Evolutionary conservation across 768 basidiomycete species (phyloP), one percentile per base, ranked within the genome.

Genomic region (Kwoniella dejecticola): DNA sequence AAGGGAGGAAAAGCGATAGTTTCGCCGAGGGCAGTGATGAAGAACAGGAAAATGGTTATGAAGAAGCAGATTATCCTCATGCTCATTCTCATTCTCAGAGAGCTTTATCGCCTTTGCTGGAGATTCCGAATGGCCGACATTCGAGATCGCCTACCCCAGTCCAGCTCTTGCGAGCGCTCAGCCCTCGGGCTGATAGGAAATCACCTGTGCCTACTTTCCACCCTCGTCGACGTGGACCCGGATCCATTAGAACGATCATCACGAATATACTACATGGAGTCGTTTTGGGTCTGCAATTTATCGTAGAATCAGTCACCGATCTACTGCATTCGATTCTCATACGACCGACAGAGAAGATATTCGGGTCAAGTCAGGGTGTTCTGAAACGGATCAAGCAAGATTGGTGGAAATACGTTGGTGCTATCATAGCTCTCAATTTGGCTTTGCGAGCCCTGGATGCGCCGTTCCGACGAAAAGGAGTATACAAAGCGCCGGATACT

Each of bases 201-300:
- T 70, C 69, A 7, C 69, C 71, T 6, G 63, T 42, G 31, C 73
- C 70, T 1, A 56, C 49, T n/a, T 60, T 62, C 26, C 60, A 47
- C 1, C 66, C 64, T 13, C 60, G 69, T 7, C 60, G 64, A 30
- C 46, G 71, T 33, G 53, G 57, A 41, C 69, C 71, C 15, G 66
- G 69, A 1, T 23, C 65, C 11, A n/a, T 57, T 1, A 67, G 71
- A 6, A 71, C 68, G 1, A 52, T 70, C 17, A 44, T 60, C 47
- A 76, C 74, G 30, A 71, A 72, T 46, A 42, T 71, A 41, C 52
- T 76, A 8, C 67, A 76, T 44, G 71, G 69, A 2, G 40, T 73
- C 5, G 69, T 65, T 21, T 15, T 68, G 13, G 57, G 52, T 10
- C 57, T 73, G 11, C 64, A 57, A 13, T 68, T 68, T 47, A 36